Conservation (phyloP, 2,329 filamentous ascomycete species). For the Aspergillus nomiae region DNA sequence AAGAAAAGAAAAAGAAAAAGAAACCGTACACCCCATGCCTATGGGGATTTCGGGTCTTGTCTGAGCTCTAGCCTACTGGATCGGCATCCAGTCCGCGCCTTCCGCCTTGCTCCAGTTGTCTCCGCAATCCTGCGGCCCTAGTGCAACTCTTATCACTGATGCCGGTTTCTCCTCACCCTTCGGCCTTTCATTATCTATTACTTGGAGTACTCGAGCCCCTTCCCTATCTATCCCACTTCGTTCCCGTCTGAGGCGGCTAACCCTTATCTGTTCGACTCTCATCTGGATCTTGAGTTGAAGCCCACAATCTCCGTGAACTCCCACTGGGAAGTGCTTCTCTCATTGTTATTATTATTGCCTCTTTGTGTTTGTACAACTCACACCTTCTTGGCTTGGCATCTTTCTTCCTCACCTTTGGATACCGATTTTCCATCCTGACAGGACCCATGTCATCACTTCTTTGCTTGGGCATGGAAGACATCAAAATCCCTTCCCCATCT, state of each 20-base stretch:
- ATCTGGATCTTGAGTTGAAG: neutral
- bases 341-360: neutral
- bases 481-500: slow-evolving; percentile 62
- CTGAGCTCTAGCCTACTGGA: slow-evolving; percentile 19
- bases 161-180: slow-evolving; percentile 8
- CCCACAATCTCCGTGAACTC: neutral
- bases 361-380: slow-evolving; percentile 1
- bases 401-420: neutral
- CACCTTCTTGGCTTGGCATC: neutral
- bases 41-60: slow-evolving; percentile 14
- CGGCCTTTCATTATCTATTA: slow-evolving; percentile 23
- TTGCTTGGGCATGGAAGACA: slow-evolving; percentile 55
- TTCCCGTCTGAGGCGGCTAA: slow-evolving; percentile 12
- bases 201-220: slow-evolving; percentile 7
- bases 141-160: slow-evolving; percentile 25
- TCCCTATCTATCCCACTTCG: slow-evolving; percentile 15
- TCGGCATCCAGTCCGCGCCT: slow-evolving; percentile 23
- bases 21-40: slow-evolving; percentile 3
- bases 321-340: neutral
- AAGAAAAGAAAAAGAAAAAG: no score
- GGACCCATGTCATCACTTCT: slow-evolving; percentile 16
- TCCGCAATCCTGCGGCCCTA: slow-evolving; percentile 25
- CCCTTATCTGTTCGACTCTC: slow-evolving; percentile 18
- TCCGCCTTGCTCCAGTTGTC: slow-evolving; percentile 25
- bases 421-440: neutral